Percentiles rank a stretch among this genome's conserved stretches.
Evolutionary conservation across 2,329 filamentous ascomycete species (phyloP).

Genomic region (Aspergillus vadensis): DNA sequence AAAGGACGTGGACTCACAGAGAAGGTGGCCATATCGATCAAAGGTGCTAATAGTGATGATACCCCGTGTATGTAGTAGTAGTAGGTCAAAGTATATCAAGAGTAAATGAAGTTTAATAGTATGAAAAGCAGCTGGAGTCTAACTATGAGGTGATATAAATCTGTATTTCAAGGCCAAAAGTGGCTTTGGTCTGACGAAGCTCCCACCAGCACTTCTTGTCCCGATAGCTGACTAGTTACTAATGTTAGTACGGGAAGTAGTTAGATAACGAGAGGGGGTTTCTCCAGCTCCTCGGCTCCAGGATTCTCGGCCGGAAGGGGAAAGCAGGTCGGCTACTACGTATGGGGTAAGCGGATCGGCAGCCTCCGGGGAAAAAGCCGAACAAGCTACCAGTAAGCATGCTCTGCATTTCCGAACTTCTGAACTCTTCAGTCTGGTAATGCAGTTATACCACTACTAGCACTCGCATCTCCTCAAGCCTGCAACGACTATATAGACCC

Average conservation of each 20-base stretch:
- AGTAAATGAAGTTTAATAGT: neutral
- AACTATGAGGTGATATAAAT: no score
- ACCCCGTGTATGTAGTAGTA: neutral
- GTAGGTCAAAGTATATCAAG: neutral
- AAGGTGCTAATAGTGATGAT: neutral
- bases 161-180: no score
- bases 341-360: conserved; percentile 1
- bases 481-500: neutral
- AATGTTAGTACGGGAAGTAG: neutral
- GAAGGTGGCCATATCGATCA: neutral
- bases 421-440: conserved; percentile 9
- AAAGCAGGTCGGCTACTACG: neutral
- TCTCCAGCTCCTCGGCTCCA: conserved; percentile 7
- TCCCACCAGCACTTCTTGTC: no score
- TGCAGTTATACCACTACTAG: neutral
- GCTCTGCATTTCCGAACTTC: neutral
- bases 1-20: neutral
- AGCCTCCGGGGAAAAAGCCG: neutral
- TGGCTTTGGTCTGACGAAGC: no score
- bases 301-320: conserved; percentile 32
- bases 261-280: neutral
- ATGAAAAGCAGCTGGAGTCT: neutral
- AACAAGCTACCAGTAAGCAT: neutral
- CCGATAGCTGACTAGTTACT: no score
- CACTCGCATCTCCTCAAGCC: conserved; percentile 1